Base-by-base conservation (phyloP, 305 asterid genomes). In the Fraxinus latifolia region DNA sequence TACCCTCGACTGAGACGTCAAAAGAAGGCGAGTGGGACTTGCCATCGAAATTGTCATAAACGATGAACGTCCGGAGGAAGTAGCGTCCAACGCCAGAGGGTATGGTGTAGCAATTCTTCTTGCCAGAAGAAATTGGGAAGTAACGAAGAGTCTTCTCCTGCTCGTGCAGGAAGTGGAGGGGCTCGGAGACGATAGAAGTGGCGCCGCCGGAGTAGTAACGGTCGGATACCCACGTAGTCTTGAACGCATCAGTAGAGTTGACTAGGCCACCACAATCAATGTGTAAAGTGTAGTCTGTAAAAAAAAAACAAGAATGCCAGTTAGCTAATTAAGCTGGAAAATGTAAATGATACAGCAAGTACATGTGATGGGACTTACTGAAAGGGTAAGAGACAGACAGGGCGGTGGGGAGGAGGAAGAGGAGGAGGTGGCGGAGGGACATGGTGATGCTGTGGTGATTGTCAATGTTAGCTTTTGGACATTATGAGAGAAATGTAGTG, bases 1-100 rank as follows among this genome's bases (percentile, higher is more conserved):
- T 96, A 47, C 97, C 97, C 84, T 91, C 96, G 8, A 96, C 92
- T 25, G 99, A 93, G n/a, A 92, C 96, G 77, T 96, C 99, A 82
- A 96, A 96, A 0, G 98, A 94, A 0, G 99, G 99, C 14, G 97
- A 86, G 76, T 94, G 96, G 0, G 92, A 81, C 72, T 90, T 91
- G 1, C 99, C 99, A 81, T 96, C 91, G 88, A 78, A 96, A 72
- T 96, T 96, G 44, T 96, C 98, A 84, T 96, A 96, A 2, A 92
- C 99, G 25, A 87, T 93, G 87, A 96, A 96, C 0, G 95, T 90
- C 75, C 99, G 96, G 82, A 96, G 88, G 79, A 90, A 86, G 86
- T 86, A 90, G 7, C 90, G 87, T 62, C 88, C 91, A 3, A 27
- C 81, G 73, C 85, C 60, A 84, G 83, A 0, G 36, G 98, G 96